Conservation (phyloP, 2,329 filamentous ascomycete genomes). For the Neurospora sp. region DNA sequence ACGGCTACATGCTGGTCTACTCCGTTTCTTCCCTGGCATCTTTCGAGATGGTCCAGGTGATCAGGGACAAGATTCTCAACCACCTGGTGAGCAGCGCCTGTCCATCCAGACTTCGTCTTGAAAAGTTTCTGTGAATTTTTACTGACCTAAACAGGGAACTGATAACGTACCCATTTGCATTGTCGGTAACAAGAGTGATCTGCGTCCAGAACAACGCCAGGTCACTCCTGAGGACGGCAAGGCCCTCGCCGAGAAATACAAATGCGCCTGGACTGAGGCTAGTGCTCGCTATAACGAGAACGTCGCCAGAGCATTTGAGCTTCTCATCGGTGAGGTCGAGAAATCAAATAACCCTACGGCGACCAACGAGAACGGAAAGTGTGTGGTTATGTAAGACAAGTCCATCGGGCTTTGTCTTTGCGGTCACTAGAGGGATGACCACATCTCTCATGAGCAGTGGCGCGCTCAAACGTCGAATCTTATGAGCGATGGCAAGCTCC, state of each 20-base stretch:
- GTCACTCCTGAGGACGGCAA: slow-evolving; percentile 79
- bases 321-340: slow-evolving; percentile 90
- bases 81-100: slow-evolving; percentile 57
- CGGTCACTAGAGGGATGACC: background rate
- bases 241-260: slow-evolving; percentile 73
- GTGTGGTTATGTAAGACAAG: slow-evolving; percentile 63
- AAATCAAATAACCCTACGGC: slow-evolving; percentile 86
- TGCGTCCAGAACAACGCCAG: slow-evolving; percentile 86
- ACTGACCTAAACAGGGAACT: slow-evolving; percentile 52
- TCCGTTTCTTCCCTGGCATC: slow-evolving; percentile 90
- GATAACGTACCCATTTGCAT: slow-evolving; percentile 89
- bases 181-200: slow-evolving; percentile 94
- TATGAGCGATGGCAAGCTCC: background rate
- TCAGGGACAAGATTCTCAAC: slow-evolving; percentile 94
- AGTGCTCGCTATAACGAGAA: slow-evolving; percentile 92
- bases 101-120: background rate
- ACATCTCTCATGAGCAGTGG: background rate
- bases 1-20: slow-evolving; percentile 97
- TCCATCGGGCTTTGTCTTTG: background rate
- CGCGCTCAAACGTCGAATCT: background rate
- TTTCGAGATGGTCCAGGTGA: slow-evolving; percentile 95
- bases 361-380: slow-evolving; percentile 71
- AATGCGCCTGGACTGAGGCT: slow-evolving; percentile 90
- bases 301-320: slow-evolving; percentile 83
- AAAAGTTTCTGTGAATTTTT: background rate